Percentiles rank a stretch among this genome's conserved stretches.
These are phyloP conservation scores for Myxozyma mucilagina DNA, from an alignment of 805 yeast genomes.

Conservation along the genomic window DNA sequence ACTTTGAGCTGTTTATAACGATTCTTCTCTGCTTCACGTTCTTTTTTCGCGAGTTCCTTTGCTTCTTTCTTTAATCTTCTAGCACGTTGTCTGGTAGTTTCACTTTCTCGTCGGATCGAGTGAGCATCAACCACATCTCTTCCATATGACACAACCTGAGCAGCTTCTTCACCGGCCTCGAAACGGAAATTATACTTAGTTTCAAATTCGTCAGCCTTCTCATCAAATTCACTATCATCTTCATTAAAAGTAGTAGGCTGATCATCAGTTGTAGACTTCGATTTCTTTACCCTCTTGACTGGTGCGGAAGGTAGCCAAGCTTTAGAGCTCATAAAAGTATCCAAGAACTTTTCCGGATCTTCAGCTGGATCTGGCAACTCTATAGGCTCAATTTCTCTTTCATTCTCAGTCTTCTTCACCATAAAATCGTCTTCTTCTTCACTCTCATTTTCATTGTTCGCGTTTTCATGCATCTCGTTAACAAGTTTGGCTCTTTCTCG, in stretches of 20 bases:
- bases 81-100: conserved; percentile 73
- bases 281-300: not conserved
- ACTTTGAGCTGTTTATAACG: conserved; percentile 75
- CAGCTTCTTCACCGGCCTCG: conserved; percentile 70
- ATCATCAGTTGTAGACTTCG: not conserved
- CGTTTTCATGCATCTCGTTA: conserved; percentile 66
- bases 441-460: conserved; percentile 43
- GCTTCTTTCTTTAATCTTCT: conserved; percentile 69
- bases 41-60: conserved; percentile 52
- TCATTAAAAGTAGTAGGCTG: conserved; percentile 23
- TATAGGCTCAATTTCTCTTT: conserved; percentile 40
- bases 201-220: conserved; percentile 88
- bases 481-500: conserved; percentile 76
- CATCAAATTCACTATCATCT: conserved; percentile 80
- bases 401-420: conserved; percentile 55
- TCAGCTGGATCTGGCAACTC: conserved; percentile 65
- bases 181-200: conserved; percentile 91
- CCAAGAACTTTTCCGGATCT: conserved; percentile 68
- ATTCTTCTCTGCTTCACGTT: conserved; percentile 60
- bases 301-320: conserved; percentile 72
- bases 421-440: conserved; percentile 52
- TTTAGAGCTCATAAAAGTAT: conserved; percentile 67
- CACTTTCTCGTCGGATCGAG: conserved; percentile 78
- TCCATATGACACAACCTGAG: conserved; percentile 91
- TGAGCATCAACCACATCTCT: conserved; percentile 70